A percentile compares a stretch with the other conserved stretches of the same genome.
phyloP scores from a whole-genome alignment of 2,329 filamentous ascomycete genomes.

The Chrysoporthe puriensis region DNA sequence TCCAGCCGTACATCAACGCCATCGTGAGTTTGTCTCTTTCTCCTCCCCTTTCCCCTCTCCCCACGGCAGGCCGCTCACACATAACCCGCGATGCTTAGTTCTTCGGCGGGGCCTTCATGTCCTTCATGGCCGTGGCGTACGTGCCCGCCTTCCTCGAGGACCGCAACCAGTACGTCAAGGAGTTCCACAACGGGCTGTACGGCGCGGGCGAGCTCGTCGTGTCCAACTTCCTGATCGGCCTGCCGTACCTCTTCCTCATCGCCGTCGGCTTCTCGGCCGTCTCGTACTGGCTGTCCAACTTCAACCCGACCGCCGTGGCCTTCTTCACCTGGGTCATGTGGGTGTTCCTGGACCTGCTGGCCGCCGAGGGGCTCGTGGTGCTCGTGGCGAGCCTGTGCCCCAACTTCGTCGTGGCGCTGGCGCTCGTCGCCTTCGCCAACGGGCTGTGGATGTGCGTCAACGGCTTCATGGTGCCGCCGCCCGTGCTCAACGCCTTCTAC shows the following conservation, averaged over 20 bases:
- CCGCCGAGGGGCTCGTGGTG: constrained; percentile 82
- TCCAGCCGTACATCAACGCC: constrained; percentile 81
- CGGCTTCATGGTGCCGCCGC: constrained; percentile 77
- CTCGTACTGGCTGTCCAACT: constrained; percentile 80
- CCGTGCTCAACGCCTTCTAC: constrained; percentile 80
- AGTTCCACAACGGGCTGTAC: constrained; percentile 81
- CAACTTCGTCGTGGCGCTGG: constrained; percentile 78
- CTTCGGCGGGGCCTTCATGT: constrained; percentile 76
- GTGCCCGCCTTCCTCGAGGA: constrained; percentile 85
- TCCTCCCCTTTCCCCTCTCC: neutral
- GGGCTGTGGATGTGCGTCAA: constrained; percentile 88
- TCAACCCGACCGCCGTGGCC: constrained; percentile 63
- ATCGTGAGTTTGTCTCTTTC: constrained; percentile 51
- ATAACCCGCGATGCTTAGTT: constrained; percentile 42
- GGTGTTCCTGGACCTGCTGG: constrained; percentile 82
- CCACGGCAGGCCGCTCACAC: neutral
- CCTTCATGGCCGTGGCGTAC: constrained; percentile 83
- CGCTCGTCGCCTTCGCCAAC: constrained; percentile 82
- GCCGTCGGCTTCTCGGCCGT: constrained; percentile 74
- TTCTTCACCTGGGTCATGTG: constrained; percentile 83
- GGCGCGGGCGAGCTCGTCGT: constrained; percentile 73
- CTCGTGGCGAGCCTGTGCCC: constrained; percentile 74
- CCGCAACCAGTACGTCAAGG: constrained; percentile 71
- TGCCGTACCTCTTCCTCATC: constrained; percentile 82
- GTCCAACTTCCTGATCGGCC: constrained; percentile 80